A percentile compares a stretch with the other conserved stretches of the same genome.
Evolutionary conservation across 2,329 filamentous ascomycete genomes (phyloP).

Genomic region (Tricladium varicosporioides): DNA sequence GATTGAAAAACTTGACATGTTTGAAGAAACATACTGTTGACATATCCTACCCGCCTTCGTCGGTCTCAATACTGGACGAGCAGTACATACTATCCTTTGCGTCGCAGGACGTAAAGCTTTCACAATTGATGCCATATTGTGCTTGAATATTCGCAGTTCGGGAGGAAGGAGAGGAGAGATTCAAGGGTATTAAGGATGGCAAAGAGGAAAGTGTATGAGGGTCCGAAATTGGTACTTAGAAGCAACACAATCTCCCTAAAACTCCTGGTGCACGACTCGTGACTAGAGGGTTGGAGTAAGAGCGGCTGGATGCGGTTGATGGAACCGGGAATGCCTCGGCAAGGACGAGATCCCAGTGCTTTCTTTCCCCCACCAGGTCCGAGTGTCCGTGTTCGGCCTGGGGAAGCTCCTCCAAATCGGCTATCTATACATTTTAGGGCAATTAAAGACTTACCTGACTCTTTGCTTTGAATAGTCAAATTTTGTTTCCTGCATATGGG

Average conservation of each 20-base stretch:
- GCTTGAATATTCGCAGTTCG: not conserved
- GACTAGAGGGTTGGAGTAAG: not conserved
- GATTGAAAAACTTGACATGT: slow-evolving; percentile 1
- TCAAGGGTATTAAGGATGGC: not conserved
- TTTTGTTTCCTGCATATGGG: too few relatives aligned
- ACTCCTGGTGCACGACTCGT: not conserved
- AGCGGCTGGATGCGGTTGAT: not conserved
- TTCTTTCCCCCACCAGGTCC: not conserved
- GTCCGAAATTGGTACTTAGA: too few relatives aligned
- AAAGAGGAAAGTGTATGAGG: not conserved
- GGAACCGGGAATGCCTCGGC: slow-evolving; percentile 8
- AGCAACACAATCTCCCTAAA: too few relatives aligned
- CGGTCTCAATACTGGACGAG: slow-evolving; percentile 39
- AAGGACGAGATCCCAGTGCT: not conserved
- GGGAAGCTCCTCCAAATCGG: not conserved
- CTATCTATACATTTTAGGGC: not conserved
- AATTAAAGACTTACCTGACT: too few relatives aligned
- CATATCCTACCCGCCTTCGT: slow-evolving; percentile 37
- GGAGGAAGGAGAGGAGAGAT: not conserved
- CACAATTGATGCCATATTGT: slow-evolving; percentile 46
- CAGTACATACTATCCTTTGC: slow-evolving; percentile 36
- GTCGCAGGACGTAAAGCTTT: slow-evolving; percentile 45
- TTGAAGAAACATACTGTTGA: slow-evolving; percentile 37
- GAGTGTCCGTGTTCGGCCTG: not conserved
- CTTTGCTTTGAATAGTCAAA: too few relatives aligned